These are phyloP conservation scores for Didymella exigua DNA, from an alignment of 2,329 filamentous ascomycete genomes.

Conservation along the genomic window DNA sequence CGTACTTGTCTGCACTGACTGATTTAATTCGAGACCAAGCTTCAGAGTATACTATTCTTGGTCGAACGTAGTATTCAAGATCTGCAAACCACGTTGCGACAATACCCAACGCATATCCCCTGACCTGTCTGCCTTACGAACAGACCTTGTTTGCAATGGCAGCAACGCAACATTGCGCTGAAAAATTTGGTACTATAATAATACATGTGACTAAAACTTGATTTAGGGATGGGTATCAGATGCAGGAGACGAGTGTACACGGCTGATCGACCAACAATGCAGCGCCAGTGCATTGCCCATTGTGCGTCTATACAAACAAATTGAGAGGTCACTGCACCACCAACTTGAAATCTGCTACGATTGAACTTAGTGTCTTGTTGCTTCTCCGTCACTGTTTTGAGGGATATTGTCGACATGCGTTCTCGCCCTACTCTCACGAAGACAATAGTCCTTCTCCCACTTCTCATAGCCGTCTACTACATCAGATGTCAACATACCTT, in stretches of 20 bases:
- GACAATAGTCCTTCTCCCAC: background rate
- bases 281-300: background rate
- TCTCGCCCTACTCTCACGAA: background rate
- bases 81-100: background rate
- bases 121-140: background rate
- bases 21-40: background rate
- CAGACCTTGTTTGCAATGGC: background rate
- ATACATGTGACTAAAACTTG: background rate
- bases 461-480: background rate
- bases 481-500: slow-evolving; percentile 17
- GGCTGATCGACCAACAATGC: background rate
- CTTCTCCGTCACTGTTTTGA: background rate
- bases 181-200: background rate
- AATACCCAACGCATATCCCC: background rate
- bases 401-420: background rate
- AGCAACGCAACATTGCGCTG: background rate
- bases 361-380: background rate
- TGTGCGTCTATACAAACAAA: background rate
- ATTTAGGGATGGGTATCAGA: background rate
- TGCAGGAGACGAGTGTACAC: background rate
- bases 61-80: background rate
- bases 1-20: background rate
- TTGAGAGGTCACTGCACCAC: background rate
- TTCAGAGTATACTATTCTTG: too few relatives aligned
- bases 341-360: background rate